Conservation (phyloP, 2,329 filamentous ascomycete species). For the Paramyrothecium roridum region DNA sequence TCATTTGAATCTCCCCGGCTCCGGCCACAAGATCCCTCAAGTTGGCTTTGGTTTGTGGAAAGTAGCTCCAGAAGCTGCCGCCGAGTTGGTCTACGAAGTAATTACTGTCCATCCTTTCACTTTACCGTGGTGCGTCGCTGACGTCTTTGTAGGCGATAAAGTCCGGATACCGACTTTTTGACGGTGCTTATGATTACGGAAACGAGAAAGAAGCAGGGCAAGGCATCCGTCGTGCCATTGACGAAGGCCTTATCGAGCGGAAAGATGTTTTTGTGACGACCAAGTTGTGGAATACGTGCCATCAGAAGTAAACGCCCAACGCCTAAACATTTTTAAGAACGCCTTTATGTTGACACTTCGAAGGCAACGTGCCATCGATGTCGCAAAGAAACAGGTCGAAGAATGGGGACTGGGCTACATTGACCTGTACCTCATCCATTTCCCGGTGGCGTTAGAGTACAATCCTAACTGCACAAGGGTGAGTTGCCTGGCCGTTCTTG, state of each 20-base stretch:
- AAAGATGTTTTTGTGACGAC: conserved; percentile 85
- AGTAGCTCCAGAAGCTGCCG: conserved; percentile 42
- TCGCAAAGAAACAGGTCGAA: conserved; percentile 68
- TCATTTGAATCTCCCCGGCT: too few relatives aligned
- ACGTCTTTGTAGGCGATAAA: conserved; percentile 38
- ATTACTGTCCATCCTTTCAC: neutral
- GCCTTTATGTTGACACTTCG: too few relatives aligned
- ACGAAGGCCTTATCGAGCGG: conserved; percentile 59
- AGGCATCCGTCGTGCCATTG: conserved; percentile 56
- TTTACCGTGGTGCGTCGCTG: neutral
- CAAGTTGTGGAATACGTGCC: conserved; percentile 90
- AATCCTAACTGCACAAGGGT: conserved; percentile 20
- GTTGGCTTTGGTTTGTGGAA: conserved; percentile 70
- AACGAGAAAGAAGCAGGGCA: conserved; percentile 65
- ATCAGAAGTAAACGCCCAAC: conserved; percentile 51
- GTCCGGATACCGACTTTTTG: conserved; percentile 49
- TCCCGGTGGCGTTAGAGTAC: conserved; percentile 41
- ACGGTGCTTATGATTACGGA: conserved; percentile 54
- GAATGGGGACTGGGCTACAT: conserved; percentile 85
- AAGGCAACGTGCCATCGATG: conserved; percentile 65
- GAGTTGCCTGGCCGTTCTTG: too few relatives aligned
- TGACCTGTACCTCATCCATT: conserved; percentile 81
- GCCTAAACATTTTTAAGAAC: too few relatives aligned
- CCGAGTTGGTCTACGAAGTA: conserved; percentile 60
- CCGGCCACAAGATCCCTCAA: conserved; percentile 16